Conservation (phyloP, 2,329 filamentous ascomycete genomes). For the Pyrenophora tritici-repentis region DNA sequence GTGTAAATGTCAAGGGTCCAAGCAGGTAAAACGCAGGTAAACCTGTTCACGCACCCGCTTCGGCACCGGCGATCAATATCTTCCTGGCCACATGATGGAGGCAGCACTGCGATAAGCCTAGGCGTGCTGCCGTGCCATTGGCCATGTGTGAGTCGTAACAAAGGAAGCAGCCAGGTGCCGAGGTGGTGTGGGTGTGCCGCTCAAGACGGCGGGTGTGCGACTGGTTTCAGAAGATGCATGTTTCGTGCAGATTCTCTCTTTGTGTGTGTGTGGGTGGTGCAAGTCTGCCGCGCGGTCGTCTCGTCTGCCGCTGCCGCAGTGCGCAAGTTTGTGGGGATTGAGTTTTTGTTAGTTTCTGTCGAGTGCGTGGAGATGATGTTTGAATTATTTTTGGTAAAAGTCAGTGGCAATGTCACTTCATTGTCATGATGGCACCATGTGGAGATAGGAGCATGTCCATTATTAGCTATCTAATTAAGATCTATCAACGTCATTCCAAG, state of each 20-base stretch:
- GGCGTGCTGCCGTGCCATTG: slow-evolving; percentile 6
- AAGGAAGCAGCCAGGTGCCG: slow-evolving; percentile 10
- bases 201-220: slow-evolving; percentile 12
- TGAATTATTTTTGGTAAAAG: slow-evolving; percentile 7
- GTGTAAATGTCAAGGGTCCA: slow-evolving; percentile 11
- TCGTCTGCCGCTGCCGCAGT: not conserved
- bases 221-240: slow-evolving; percentile 18
- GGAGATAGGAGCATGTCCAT: slow-evolving; percentile 11
- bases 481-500: slow-evolving; percentile 16
- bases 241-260: not conserved
- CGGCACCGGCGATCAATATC: slow-evolving; percentile 14
- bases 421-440: slow-evolving; percentile 19
- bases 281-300: slow-evolving; percentile 1
- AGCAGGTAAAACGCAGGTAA: not conserved
- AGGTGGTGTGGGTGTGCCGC: slow-evolving; percentile 4
- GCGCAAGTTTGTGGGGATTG: too few species aligned
- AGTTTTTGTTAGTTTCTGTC: too few species aligned
- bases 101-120: slow-evolving; percentile 11
- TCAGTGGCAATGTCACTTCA: slow-evolving; percentile 15
- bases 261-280: not conserved
- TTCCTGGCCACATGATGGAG: slow-evolving; percentile 24
- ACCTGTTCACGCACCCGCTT: slow-evolving; percentile 11
- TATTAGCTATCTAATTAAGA: slow-evolving; percentile 12
- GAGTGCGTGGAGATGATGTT: not conserved
- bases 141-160: slow-evolving; percentile 15